phyloP scores from a whole-genome alignment of 768 basidiomycete genomes.

The Tephrocybe sp. region DNA sequence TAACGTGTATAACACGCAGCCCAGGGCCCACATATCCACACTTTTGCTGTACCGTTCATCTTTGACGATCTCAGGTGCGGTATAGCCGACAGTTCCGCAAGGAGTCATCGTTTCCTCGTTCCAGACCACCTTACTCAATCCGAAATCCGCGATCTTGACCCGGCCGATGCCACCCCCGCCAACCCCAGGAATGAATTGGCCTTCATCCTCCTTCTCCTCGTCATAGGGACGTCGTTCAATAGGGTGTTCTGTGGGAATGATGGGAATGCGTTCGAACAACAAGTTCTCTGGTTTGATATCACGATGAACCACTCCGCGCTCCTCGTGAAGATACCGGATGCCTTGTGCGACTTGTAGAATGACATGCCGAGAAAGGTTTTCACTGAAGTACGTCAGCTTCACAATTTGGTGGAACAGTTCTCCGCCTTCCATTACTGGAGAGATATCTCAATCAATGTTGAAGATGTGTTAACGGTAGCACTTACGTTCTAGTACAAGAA shows the following conservation, averaged over 20 bases:
- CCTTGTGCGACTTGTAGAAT: constrained; percentile 95
- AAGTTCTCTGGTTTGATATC: constrained; percentile 99
- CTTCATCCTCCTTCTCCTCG: constrained; percentile 98
- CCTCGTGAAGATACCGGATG: constrained; percentile 95
- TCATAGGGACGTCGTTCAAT: constrained; percentile 80
- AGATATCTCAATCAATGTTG: constrained; percentile 16
- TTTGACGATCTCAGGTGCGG: constrained; percentile 98
- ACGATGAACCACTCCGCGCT: constrained; percentile 96
- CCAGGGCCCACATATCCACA: constrained; percentile 99
- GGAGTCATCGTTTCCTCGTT: constrained; percentile 99
- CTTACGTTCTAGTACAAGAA: constrained; percentile 88
- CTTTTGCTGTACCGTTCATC: constrained; percentile 96
- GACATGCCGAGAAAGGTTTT: constrained; percentile 95
- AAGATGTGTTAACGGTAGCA: constrained; percentile 13
- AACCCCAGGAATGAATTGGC: constrained; percentile 87
- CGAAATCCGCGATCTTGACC: constrained; percentile 99
- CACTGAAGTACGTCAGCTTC: constrained; percentile 98
- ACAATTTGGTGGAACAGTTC: constrained; percentile 99
- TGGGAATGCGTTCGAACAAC: constrained; percentile 89
- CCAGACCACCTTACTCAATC: constrained; percentile 97
- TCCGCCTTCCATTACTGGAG: constrained; percentile 91
- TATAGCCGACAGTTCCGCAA: constrained; percentile 99
- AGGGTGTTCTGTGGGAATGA: constrained; percentile 79
- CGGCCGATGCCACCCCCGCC: constrained; percentile 97
- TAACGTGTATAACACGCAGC: constrained; percentile 98